These are phyloP conservation scores for Naganishia vaughanmartiniae DNA, from an alignment of 768 basidiomycete species.

Conservation along the genomic window DNA sequence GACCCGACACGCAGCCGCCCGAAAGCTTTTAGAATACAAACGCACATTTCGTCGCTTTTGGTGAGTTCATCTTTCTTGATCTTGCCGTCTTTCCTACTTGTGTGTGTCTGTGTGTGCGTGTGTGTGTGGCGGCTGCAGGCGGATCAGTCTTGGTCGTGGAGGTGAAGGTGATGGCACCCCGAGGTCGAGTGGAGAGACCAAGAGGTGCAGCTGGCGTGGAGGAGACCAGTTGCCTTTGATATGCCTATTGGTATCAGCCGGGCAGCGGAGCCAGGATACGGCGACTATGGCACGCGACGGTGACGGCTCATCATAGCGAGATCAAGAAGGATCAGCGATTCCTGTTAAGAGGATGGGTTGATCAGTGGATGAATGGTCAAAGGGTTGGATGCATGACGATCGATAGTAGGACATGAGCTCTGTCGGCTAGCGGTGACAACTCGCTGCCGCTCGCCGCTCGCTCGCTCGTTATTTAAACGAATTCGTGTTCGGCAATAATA, in stretches of 20 bases:
- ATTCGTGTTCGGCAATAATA: background rate
- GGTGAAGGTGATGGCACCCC: background rate
- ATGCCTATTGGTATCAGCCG: background rate
- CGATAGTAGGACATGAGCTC: no score
- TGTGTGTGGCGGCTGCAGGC: background rate
- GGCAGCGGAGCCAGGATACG: no score
- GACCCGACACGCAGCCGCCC: background rate
- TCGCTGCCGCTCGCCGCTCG: no score
- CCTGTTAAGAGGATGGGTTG: background rate
- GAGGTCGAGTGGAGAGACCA: background rate
- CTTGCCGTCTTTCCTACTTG: background rate
- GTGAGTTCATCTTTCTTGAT: background rate
- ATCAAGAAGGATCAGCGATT: background rate
- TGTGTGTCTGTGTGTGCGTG: background rate
- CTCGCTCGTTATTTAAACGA: background rate
- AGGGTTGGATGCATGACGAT: no score
- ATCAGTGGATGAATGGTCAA: background rate
- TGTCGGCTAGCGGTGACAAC: background rate
- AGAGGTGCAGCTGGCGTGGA: background rate
- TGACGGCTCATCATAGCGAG: background rate
- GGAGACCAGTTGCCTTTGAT: no score
- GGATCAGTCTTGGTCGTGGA: background rate
- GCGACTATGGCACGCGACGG: background rate
- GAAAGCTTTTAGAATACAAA: background rate
- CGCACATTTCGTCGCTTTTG: constrained; percentile 3